A percentile compares a stretch with the other conserved stretches of the same genome.
Conservation (phyloP, 2,329 filamentous ascomycete genomes). For the Cladosporium sp. region DNA sequence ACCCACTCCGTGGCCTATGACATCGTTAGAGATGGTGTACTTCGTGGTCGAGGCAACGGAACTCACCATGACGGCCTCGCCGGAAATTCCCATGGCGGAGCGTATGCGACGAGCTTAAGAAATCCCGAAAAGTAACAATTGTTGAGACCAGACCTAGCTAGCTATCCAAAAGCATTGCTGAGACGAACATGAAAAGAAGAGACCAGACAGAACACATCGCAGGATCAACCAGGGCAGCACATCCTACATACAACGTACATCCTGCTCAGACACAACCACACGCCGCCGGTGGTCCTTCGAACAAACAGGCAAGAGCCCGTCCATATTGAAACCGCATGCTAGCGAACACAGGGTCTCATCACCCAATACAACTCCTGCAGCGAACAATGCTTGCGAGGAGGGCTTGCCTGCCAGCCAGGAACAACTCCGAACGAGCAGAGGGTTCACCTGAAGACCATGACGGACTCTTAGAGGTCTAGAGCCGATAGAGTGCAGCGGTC, state of each 20-base stretch:
- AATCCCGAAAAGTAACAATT: too few relatives aligned
- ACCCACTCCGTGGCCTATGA: neutral
- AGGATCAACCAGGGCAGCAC: too few relatives aligned
- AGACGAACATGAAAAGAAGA: neutral
- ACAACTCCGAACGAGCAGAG: neutral
- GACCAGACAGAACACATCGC: neutral
- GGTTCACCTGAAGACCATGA: neutral
- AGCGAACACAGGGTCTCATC: neutral
- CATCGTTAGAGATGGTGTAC: neutral
- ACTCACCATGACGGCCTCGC: conserved; percentile 10
- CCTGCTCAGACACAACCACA: neutral
- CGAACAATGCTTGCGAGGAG: neutral
- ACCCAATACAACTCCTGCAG: neutral
- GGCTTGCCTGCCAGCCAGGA: too few relatives aligned
- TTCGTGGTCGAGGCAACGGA: neutral
- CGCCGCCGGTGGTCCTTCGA: neutral
- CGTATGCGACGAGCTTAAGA: neutral
- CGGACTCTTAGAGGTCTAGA: neutral
- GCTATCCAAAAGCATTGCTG: neutral
- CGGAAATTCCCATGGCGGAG: neutral
- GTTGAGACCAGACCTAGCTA: too few relatives aligned
- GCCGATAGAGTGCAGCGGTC: neutral
- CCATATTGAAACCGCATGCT: neutral
- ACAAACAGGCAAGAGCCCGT: neutral
- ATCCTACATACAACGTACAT: neutral